Evolutionary conservation across 1,139 yeast species (phyloP).

Genomic region (Hyphopichia khmerensis): DNA sequence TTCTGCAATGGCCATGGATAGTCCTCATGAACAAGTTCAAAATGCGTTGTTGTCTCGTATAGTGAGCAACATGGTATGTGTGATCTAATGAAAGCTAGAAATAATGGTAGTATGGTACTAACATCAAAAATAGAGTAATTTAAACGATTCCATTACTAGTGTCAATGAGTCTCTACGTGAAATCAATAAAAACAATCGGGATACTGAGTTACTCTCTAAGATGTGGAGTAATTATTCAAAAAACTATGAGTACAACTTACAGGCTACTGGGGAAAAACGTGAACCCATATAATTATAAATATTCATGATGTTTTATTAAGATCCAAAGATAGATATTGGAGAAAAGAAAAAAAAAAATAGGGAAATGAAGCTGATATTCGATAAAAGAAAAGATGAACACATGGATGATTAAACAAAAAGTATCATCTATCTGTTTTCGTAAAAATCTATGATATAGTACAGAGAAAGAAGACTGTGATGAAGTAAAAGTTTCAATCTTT

Average conservation of each 20-base stretch:
- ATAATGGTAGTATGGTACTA: no score
- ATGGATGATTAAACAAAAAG: slow-evolving; percentile 3
- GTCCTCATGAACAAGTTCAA: slow-evolving; percentile 88
- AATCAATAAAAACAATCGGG: slow-evolving; percentile 65
- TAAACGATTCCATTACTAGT: slow-evolving; percentile 68
- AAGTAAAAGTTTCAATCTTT: no score
- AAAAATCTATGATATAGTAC: not conserved
- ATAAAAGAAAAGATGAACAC: no score
- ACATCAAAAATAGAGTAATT: slow-evolving; percentile 45
- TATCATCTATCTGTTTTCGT: not conserved
- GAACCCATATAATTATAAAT: slow-evolving; percentile 45
- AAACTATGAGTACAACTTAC: slow-evolving; percentile 69
- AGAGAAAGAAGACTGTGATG: not conserved
- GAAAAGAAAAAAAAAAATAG: not conserved
- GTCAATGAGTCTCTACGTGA: slow-evolving; percentile 63
- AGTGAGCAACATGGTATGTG: slow-evolving; percentile 70
- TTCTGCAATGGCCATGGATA: slow-evolving; percentile 53
- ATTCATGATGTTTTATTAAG: not conserved
- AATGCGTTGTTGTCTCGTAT: slow-evolving; percentile 76
- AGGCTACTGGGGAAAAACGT: slow-evolving; percentile 64
- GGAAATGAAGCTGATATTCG: not conserved
- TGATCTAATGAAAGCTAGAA: no score
- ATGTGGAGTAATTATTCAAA: slow-evolving; percentile 81
- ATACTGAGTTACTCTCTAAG: slow-evolving; percentile 70
- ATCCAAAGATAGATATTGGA: not conserved